Base-by-base conservation (phyloP, 495 filamentous ascomycete species). In the Aspergillus hancockii region DNA sequence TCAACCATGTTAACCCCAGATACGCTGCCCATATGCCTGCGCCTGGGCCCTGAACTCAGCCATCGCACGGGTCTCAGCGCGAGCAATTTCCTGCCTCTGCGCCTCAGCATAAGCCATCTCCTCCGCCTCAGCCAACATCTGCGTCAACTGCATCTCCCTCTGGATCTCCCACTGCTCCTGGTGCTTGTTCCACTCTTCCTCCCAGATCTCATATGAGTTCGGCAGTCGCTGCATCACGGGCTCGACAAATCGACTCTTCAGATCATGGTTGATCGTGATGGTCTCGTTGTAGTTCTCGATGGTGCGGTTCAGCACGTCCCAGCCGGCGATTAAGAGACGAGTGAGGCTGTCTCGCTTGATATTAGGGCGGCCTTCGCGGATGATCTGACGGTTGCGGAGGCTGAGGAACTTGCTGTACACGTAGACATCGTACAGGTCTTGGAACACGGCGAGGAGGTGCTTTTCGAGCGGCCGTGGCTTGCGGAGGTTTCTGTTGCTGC, bases 391-490 rank as follows among this genome's bases (percentile, higher is more conserved):
- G 51, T 64, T 67, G 25, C 64, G 62, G 13, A 59, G 43, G 22
- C 28, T 38, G 4, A 68, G 41, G 49, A 71, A 75, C 21, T 60
- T 54, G 14, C 55, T 64, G 57, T 70, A 70, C 19, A 75, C 47
- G 63, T 66, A 74, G 36, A 55, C 40, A 25, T 74, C 70, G 50
- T 62, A 75, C 2, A 75, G 51, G 4, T 68, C 55, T 10, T 66
- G 49, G 51, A 67, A 68, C 38, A 63, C 19, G 19, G 52, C 16
- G 1, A 75, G 62, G 7, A 75, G 62, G 1, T 25, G 49, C 13
- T 65, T 55, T 50, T 74, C 73, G 13, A 63, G 21, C 4, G 41
- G n/a, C 7, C 61, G 66, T 3, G 68, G 59, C 30, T 64, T 66
- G 13, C 58, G 55, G 38, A 75, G 57, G 41, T 63, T 58, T 5